phyloP scores from a whole-genome alignment of 768 basidiomycete species.

The Hericium erinaceus region DNA sequence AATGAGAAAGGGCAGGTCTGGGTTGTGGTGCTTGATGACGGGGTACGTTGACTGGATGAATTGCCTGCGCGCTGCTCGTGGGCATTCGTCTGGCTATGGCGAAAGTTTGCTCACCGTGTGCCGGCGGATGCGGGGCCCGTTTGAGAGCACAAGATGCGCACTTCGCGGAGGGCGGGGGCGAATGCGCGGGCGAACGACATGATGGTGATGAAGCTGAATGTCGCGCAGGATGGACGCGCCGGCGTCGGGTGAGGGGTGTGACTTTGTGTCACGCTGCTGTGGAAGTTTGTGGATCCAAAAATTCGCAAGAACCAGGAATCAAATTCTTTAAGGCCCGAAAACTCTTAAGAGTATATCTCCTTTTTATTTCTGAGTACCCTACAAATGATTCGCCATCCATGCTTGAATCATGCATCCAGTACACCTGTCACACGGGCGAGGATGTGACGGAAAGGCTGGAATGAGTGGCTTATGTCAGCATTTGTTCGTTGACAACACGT shows the following conservation, averaged over 20 bases:
- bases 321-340: too few relatives aligned
- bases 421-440: background rate
- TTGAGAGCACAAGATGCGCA: conserved; percentile 76
- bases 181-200: conserved; percentile 59
- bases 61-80: conserved; percentile 37
- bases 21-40: conserved; percentile 71
- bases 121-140: conserved; percentile 68
- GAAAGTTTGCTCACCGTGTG: conserved; percentile 44
- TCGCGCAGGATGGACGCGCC: too few relatives aligned
- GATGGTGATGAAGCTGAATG: background rate
- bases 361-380: too few relatives aligned
- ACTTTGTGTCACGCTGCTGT: too few relatives aligned
- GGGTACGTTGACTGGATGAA: conserved; percentile 73
- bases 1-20: conserved; percentile 77
- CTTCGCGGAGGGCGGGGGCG: conserved; percentile 70
- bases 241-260: too few relatives aligned
- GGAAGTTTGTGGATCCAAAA: too few relatives aligned
- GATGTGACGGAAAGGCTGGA: background rate
- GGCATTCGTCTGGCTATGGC: background rate
- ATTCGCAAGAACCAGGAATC: too few relatives aligned
- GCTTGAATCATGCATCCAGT: too few relatives aligned
- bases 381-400: too few relatives aligned
- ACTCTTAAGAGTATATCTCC: too few relatives aligned
- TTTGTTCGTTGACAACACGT: background rate
- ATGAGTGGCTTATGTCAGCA: background rate